Percentiles rank a stretch among this genome's conserved stretches.
These are phyloP conservation scores for Trichophaea hybrida DNA, from an alignment of 2,329 filamentous ascomycete genomes.

Conservation along the genomic window DNA sequence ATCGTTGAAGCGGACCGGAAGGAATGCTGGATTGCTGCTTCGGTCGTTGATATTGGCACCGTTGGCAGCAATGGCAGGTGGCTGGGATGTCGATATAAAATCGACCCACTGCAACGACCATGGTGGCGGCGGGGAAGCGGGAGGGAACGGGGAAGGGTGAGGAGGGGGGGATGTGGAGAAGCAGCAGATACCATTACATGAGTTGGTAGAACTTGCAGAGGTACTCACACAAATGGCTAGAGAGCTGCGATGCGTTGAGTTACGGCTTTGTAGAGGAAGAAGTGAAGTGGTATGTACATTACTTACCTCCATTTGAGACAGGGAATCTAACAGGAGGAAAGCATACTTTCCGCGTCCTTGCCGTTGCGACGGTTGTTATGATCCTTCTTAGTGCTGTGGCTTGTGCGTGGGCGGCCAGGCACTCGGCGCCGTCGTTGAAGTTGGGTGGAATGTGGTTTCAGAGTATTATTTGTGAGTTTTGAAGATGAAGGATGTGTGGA, in stretches of 20 bases:
- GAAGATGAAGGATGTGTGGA: neutral
- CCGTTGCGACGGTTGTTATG: neutral
- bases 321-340: neutral
- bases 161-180: neutral
- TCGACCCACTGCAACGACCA: neutral
- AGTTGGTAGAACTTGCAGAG: neutral
- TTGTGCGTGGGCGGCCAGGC: neutral
- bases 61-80: neutral
- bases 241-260: neutral
- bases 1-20: neutral
- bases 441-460: neutral
- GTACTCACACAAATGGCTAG: neutral
- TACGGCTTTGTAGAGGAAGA: neutral
- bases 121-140: neutral
- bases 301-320: neutral
- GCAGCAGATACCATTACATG: neutral
- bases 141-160: neutral
- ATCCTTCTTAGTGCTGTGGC: neutral
- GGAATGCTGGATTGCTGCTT: slow-evolving; percentile 1
- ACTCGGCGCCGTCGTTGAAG: neutral
- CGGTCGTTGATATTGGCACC: neutral
- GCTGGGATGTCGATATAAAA: neutral
- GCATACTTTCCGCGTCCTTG: neutral
- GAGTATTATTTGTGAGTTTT: neutral
- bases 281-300: neutral